A percentile compares a stretch with the other conserved stretches of the same genome.
These are phyloP conservation scores for Pythium brassicae DNA, from an alignment of 352 stramenopile species.

Conservation along the genomic window DNA sequence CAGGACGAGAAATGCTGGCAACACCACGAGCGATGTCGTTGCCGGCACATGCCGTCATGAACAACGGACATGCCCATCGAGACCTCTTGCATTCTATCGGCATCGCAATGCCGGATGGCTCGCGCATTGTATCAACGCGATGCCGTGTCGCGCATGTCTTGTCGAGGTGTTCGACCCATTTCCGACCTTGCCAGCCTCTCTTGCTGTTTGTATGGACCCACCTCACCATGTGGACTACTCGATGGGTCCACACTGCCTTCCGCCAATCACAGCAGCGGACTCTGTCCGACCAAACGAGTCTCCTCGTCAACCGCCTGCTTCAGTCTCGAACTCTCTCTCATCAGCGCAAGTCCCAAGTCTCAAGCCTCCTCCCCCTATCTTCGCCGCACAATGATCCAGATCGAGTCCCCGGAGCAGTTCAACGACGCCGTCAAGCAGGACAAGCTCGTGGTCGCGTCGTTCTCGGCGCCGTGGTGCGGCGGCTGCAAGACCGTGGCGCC, in stretches of 20 bases:
- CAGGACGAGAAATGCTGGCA: background rate
- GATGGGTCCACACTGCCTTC: background rate
- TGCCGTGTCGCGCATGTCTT: background rate
- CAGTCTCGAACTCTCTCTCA: constrained; percentile 12
- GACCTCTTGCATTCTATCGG: too few species aligned
- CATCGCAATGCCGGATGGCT: too few species aligned
- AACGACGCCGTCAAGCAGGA: constrained; percentile 26
- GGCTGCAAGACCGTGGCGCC: constrained; percentile 61
- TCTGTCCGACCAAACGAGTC: too few species aligned
- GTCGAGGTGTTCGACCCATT: background rate
- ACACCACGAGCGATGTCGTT: background rate
- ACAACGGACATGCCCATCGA: background rate
- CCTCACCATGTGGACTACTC: background rate
- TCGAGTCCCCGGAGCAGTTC: constrained; percentile 40
- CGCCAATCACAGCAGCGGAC: constrained; percentile 1
- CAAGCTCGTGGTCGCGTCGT: constrained; percentile 42
- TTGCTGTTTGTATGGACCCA: constrained; percentile 1
- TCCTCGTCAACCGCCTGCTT: background rate
- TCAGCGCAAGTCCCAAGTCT: constrained; percentile 2
- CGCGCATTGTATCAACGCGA: too few species aligned
- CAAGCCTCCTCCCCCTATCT: background rate
- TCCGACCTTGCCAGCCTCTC: background rate
- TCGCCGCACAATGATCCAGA: constrained; percentile 25
- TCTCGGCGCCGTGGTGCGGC: constrained; percentile 63
- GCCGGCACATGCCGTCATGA: background rate